phyloP scores from a whole-genome alignment of 441 rosid species.

The Erysimum cheiri region DNA sequence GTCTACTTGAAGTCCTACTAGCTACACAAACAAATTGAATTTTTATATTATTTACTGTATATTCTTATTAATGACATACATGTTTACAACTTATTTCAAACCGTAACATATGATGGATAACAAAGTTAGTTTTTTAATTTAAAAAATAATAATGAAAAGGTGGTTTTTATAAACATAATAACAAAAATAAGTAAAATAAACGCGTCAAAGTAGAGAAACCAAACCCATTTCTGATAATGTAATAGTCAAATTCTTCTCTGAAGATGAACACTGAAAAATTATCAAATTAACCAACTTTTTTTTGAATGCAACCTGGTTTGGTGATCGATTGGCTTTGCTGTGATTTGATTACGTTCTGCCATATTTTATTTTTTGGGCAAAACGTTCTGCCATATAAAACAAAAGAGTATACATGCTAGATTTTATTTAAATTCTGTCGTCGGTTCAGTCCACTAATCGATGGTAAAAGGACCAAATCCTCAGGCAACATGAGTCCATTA shows the following conservation, averaged over 20 bases:
- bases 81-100: not conserved
- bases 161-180: not conserved
- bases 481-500: no score
- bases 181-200: no score
- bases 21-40: not conserved
- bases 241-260: not conserved
- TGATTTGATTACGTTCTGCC: not conserved
- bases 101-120: not conserved
- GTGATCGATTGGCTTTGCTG: not conserved
- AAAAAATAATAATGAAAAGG: not conserved
- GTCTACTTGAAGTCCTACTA: not conserved
- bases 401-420: constrained; percentile 3
- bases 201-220: not conserved
- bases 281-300: no score
- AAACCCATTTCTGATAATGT: not conserved
- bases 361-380: no score
- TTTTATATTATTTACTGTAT: not conserved
- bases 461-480: not conserved
- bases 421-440: not conserved
- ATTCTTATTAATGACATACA: not conserved
- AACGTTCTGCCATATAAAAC: not conserved
- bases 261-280: not conserved
- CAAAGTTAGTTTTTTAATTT: not conserved
- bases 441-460: not conserved
- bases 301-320: not conserved